Base-by-base conservation (phyloP, 306 rosid species). In the Lathyrus sativus region DNA sequence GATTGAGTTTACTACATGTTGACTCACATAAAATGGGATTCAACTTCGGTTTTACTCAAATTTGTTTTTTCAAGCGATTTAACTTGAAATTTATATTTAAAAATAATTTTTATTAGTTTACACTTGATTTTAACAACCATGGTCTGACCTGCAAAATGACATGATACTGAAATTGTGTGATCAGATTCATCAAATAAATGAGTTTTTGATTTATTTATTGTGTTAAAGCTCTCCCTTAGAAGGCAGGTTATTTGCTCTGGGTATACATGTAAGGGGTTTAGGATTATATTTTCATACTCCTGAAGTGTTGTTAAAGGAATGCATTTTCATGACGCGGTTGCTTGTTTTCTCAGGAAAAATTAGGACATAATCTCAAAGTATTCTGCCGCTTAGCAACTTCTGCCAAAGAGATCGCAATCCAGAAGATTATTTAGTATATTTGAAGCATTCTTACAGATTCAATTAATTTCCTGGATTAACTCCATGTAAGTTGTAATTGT, bases 341-440 rank as follows among this genome's bases (percentile, higher is more conserved):
- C 38, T 33, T 70, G 61, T 51, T 29, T 18, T 75, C 75, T 51
- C 96, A 90, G 99, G 90, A 85, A 53, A 88, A 90, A 85, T 65
- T 93, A 61, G 96, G 95, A 15, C 96, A 83, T 76, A 84, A 81
- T 74, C 88, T 93, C 26, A 93, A 87, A 88, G 89, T 93, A 68
- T 90, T 93, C 60, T 74, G 78, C 42, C 84, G 97, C 81, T 75
- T 93, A 68, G 88, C 82, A 50, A 84, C 92, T 78, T 93, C 95
- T 8, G 83, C 89, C 41, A 88, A 90, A 85, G 99, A 88, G 74
- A 66, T 88, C 54, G 75, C 92, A 38, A 80, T 87, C 74, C 92
- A 84, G 49, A 88, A 82, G 73, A 39, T 82, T 55, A 74, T 60
- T 37, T 65, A 74, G 51, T 89, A 89, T 70, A 65, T 31, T 56